phyloP scores from a whole-genome alignment of 176 grass and related monocot species.

The Paspalum vaginatum region DNA sequence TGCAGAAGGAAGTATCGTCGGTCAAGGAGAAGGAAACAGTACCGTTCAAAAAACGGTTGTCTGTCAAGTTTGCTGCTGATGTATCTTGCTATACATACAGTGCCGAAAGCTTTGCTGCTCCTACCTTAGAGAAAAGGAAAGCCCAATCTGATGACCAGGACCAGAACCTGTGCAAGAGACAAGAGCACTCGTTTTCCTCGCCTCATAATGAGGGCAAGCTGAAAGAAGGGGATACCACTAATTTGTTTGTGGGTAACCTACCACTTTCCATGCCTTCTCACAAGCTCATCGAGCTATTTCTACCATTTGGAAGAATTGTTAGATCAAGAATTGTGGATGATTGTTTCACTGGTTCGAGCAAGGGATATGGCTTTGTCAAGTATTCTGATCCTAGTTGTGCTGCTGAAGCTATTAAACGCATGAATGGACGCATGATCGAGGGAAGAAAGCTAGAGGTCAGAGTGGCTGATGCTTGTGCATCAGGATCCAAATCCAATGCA shows the following conservation, averaged over 20 bases:
- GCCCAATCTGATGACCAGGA: slow-evolving; percentile 49
- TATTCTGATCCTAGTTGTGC: slow-evolving; percentile 58
- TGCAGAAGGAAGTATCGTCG: neutral
- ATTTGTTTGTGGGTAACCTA: slow-evolving; percentile 55
- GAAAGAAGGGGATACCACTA: slow-evolving; percentile 38
- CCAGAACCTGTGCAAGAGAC: slow-evolving; percentile 38
- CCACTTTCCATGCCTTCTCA: slow-evolving; percentile 38
- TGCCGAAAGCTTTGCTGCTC: slow-evolving; percentile 43
- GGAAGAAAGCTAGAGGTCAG: slow-evolving; percentile 62
- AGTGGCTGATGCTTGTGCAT: slow-evolving; percentile 33
- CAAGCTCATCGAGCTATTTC: slow-evolving; percentile 61
- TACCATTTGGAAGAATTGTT: slow-evolving; percentile 54
- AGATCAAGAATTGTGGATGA: slow-evolving; percentile 56
- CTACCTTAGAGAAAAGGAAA: slow-evolving; percentile 56
- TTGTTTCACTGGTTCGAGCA: slow-evolving; percentile 50
- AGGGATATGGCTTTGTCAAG: slow-evolving; percentile 74
- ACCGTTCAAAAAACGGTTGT: slow-evolving; percentile 41
- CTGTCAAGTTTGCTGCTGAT: slow-evolving; percentile 49
- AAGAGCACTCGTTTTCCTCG: slow-evolving; percentile 24
- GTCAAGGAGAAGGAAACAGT: slow-evolving; percentile 18
- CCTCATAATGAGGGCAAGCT: slow-evolving; percentile 19
- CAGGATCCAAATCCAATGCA: slow-evolving; percentile 30
- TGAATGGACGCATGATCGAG: slow-evolving; percentile 56
- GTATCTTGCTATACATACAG: slow-evolving; percentile 40
- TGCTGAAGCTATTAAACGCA: slow-evolving; percentile 45